phyloP scores from a whole-genome alignment of 2,329 filamentous ascomycete species.

The Fusarium multiceps region DNA sequence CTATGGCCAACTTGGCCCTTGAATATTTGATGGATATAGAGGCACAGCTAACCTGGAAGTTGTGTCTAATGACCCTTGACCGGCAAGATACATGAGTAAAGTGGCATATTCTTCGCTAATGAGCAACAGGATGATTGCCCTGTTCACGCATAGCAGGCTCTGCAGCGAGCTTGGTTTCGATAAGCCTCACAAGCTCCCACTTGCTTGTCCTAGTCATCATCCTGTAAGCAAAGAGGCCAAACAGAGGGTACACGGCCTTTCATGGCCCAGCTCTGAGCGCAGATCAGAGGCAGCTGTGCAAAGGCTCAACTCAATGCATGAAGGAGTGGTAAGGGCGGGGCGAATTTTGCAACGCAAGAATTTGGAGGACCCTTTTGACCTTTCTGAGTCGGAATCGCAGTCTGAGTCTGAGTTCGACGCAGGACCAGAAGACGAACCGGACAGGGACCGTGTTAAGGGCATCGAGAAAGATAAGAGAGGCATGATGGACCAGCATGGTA shows the following conservation, averaged over 20 bases:
- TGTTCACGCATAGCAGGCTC: not conserved
- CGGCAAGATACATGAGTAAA: not conserved
- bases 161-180: rapidly evolving
- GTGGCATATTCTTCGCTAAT: not conserved
- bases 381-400: not conserved
- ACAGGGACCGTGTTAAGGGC: not conserved
- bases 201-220: not conserved
- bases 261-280: not conserved
- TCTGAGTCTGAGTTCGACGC: not conserved
- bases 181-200: not conserved
- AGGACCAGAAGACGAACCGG: not conserved
- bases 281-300: not conserved
- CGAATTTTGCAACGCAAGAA: not conserved
- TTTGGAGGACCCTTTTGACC: not conserved
- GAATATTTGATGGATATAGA: not conserved
- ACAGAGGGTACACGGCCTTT: too few species aligned
- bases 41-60: not conserved
- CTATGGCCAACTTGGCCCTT: not conserved
- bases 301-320: not conserved
- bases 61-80: constrained; percentile 1
- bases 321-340: not conserved
- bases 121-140: not conserved
- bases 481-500: not conserved
- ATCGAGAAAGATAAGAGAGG: not conserved
- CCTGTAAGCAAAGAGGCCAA: not conserved